A percentile compares a stretch with the other conserved stretches of the same genome.
Conservation (phyloP, 2,329 filamentous ascomycete genomes). For the Proliferodiscus dingleyae region DNA sequence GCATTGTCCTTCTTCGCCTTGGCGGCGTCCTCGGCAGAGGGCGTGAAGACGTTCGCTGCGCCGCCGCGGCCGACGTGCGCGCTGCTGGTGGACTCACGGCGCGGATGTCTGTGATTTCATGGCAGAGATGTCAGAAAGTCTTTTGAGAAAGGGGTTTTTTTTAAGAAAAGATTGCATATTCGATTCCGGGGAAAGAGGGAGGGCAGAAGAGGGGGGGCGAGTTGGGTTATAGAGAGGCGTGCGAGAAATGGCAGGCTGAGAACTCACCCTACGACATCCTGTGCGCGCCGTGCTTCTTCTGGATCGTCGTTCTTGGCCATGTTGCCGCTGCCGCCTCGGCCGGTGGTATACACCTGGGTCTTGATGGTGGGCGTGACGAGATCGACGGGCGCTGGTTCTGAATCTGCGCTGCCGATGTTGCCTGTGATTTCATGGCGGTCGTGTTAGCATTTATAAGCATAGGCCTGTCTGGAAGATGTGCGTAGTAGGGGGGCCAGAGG, state of each 20-base stretch:
- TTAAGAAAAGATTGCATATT: too few species aligned
- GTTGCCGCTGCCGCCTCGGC: slow-evolving; percentile 82
- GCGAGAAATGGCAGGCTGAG: too few species aligned
- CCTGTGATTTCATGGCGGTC: slow-evolving; percentile 34
- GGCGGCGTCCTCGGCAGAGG: slow-evolving; percentile 32
- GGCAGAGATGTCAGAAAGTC: too few species aligned
- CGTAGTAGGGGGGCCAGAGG: too few species aligned
- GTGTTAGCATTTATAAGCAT: neutral
- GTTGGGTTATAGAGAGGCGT: too few species aligned
- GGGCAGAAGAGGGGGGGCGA: too few species aligned
- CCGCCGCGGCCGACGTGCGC: slow-evolving; percentile 70
- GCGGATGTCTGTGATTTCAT: slow-evolving; percentile 25
- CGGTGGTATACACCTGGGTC: slow-evolving; percentile 78
- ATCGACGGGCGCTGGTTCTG: slow-evolving; percentile 52
- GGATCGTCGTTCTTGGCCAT: slow-evolving; percentile 74
- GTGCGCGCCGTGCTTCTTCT: slow-evolving; percentile 67
- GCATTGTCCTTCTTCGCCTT: slow-evolving; percentile 29
- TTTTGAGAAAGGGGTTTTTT: too few species aligned
- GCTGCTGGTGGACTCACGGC: slow-evolving; percentile 52
- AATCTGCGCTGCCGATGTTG: slow-evolving; percentile 58
- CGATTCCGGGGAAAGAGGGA: neutral
- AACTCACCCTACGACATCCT: slow-evolving; percentile 72
- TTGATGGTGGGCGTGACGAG: slow-evolving; percentile 82
- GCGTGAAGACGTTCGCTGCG: slow-evolving; percentile 63
- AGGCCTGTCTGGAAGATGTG: too few species aligned